Base-by-base conservation (phyloP, 1,284 basidiomycete genomes). In the Cryptococcus jaspeensis region DNA sequence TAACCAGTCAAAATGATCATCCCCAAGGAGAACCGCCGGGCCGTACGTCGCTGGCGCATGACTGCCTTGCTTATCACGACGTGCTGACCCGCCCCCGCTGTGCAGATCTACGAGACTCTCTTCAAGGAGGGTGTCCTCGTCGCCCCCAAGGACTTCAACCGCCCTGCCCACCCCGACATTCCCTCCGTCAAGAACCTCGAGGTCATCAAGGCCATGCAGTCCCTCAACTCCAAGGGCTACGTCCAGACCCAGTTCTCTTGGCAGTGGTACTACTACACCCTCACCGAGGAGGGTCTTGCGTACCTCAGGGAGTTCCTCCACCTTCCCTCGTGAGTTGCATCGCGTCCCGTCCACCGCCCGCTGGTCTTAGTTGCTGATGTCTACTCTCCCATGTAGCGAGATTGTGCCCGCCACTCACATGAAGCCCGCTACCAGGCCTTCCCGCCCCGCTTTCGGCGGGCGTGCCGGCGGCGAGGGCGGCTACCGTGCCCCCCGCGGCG, bases 101-200 rank as follows among this genome's bases (percentile, higher is more conserved):
- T 44, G 11, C 39, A 76, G 74, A 94, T 95, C 83, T 94, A 94
- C 84, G 92, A 97, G 83, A 88, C 88, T 83, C 92, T 97, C 84
- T 97, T 97, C 89, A 94, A 94, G 82, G 93, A 97, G 88, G 95
- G 96, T 75, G 96, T 98, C 66, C 83, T 98, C 77, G 95, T 99
- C 78, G 95, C 95, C 74, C 94, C 96, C 84, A 99, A 99, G 84
- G 93, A 99, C 82, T 98, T 85, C 84, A 95, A 97, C 78, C 89
- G 91, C 60, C 89, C 92, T 56, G 92, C 95, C 81, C 96, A 99
- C 79, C 92, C 96, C 74, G 94, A 98, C 76, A 86, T 99, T 67
- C 69, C 77, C 63, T 90, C 94, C 65, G 88, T 98, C 74, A 90
- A 90, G 69, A 99, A 99, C 83, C 88, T 99, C 66, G 84, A 97